Percentiles rank a stretch among this genome's conserved stretches.
phyloP scores from a whole-genome alignment of 1,284 basidiomycete species.

The Cryptococcus floricola region DNA sequence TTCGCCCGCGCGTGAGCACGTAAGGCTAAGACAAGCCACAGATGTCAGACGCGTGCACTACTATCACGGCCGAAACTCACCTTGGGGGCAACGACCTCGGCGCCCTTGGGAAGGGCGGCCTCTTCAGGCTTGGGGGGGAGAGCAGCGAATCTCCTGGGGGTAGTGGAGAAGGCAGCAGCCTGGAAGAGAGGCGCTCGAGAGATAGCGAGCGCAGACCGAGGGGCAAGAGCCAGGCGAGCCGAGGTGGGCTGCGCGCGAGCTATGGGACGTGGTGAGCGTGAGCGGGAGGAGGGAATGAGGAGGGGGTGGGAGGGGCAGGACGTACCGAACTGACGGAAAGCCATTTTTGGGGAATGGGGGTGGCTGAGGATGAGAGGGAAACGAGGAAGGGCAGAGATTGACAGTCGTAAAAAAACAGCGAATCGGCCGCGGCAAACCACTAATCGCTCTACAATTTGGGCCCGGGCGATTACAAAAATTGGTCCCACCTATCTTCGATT shows the following conservation, averaged over 20 bases:
- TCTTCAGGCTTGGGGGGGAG: conserved; percentile 5
- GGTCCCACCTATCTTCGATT: no score
- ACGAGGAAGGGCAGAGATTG: background rate
- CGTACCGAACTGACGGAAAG: conserved; percentile 40
- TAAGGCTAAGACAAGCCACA: conserved; percentile 19
- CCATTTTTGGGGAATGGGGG: conserved; percentile 23
- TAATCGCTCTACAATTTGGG: no score
- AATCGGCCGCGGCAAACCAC: background rate
- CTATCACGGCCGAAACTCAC: conserved; percentile 10
- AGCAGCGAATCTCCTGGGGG: conserved; percentile 5
- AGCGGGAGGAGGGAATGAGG: background rate
- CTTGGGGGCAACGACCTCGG: conserved; percentile 25
- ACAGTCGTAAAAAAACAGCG: background rate
- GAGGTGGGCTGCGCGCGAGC: conserved; percentile 27
- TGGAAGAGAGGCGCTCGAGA: conserved; percentile 1
- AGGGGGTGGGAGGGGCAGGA: background rate
- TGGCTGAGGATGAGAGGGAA: background rate
- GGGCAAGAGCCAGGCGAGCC: conserved; percentile 22
- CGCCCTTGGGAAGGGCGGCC: conserved; percentile 19
- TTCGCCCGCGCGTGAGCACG: conserved; percentile 27
- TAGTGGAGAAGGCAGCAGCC: conserved; percentile 15
- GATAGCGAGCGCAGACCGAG: conserved; percentile 11
- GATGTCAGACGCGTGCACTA: conserved; percentile 1
- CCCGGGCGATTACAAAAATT: no score
- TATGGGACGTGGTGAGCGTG: conserved; percentile 9